Conservation (phyloP, 176 grass and related monocot genomes). For the Cocos nucifera region DNA sequence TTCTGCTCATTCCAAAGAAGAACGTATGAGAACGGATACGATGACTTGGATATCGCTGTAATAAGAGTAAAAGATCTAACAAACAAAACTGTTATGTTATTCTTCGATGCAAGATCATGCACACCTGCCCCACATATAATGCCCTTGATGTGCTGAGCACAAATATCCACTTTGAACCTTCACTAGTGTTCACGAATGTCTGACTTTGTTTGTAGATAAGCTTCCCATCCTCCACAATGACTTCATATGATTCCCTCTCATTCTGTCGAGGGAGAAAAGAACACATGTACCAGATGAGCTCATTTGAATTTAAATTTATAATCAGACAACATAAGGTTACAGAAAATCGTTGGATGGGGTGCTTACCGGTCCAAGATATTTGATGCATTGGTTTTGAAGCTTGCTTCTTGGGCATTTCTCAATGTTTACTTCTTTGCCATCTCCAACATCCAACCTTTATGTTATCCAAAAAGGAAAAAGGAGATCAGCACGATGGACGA, state of each 20-base stretch:
- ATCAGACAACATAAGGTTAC: too few species aligned
- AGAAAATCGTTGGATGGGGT: not conserved
- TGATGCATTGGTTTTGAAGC: conserved; percentile 62
- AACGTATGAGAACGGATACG: not conserved
- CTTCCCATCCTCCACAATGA: conserved; percentile 54
- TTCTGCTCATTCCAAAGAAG: conserved; percentile 45
- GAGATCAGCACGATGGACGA: not conserved
- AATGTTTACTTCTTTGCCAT: conserved; percentile 47
- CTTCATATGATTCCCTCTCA: conserved; percentile 61
- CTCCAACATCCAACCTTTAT: conserved; percentile 69
- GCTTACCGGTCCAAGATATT: conserved; percentile 81
- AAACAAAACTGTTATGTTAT: too few species aligned
- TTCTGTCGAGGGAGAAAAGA: conserved; percentile 21
- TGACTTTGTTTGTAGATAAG: conserved; percentile 51
- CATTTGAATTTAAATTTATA: too few species aligned
- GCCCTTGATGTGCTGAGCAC: conserved; percentile 77
- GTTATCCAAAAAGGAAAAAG: not conserved
- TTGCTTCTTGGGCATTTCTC: conserved; percentile 65
- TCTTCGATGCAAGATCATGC: not conserved
- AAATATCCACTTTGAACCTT: conserved; percentile 96
- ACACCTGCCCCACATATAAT: conserved; percentile 68
- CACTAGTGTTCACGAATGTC: conserved; percentile 35
- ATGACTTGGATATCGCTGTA: too few species aligned
- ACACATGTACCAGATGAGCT: too few species aligned
- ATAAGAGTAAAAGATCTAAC: too few species aligned